phyloP scores from a whole-genome alignment of 108 stramenopile genomes.

The Schizochytrium sp. region DNA sequence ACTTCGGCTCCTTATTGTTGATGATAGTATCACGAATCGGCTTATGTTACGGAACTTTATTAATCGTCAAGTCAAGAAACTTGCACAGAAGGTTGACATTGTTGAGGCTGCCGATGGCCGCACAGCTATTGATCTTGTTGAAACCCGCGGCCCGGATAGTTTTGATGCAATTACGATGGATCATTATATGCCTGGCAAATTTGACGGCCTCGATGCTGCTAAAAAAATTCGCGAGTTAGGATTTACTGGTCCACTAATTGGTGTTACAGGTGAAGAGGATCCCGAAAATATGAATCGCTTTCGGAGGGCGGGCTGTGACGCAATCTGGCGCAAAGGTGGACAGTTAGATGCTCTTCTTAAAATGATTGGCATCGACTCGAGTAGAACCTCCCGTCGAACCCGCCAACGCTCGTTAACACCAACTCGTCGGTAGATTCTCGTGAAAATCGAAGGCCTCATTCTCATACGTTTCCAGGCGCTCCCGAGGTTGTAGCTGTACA shows the following conservation, averaged over 20 bases:
- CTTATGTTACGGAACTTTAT: not conserved
- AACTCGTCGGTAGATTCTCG: no score
- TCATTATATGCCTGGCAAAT: not conserved
- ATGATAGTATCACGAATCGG: not conserved
- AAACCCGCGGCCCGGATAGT: not conserved
- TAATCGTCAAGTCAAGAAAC: not conserved
- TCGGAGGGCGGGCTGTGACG: not conserved
- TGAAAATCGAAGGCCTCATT: no score
- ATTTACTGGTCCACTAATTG: not conserved
- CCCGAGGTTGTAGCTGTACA: no score
- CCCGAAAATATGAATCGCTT: not conserved
- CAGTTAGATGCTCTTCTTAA: not conserved
- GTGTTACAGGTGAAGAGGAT: conserved; percentile 24
- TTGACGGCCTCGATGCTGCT: not conserved
- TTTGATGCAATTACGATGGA: conserved; percentile 26
- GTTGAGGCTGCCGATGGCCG: conserved; percentile 7
- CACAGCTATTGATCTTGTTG: not conserved
- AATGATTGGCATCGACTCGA: not conserved
- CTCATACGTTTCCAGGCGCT: no score
- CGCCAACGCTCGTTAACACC: no score
- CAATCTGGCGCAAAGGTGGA: conserved; percentile 1
- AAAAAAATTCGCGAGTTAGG: not conserved
- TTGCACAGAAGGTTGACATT: not conserved
- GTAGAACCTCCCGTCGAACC: not conserved
- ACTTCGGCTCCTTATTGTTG: not conserved